A percentile compares a stretch with the other conserved stretches of the same genome.
Conservation (phyloP, 768 basidiomycete species). For the Phlebiopsis flavidoalba region DNA sequence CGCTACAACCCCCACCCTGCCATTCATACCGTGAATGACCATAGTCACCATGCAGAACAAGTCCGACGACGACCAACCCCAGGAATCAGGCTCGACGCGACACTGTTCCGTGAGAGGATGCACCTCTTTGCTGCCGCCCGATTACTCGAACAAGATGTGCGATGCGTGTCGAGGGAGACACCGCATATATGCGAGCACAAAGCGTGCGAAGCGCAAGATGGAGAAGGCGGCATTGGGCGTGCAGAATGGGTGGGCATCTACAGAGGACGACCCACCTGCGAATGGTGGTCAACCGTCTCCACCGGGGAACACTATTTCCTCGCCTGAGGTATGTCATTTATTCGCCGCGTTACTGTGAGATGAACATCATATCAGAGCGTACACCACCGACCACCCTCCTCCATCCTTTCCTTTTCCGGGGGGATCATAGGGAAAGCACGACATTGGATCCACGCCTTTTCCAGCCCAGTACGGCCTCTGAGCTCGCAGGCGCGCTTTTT, state of each 20-base stretch:
- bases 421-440: slow-evolving; percentile 16
- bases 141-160: slow-evolving; percentile 45
- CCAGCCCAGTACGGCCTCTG: slow-evolving; percentile 32
- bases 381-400: neutral
- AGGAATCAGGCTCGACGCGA: neutral
- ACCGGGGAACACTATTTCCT: neutral
- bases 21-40: neutral
- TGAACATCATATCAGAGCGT: neutral
- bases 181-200: slow-evolving; percentile 46
- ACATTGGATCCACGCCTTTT: slow-evolving; percentile 29
- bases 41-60: neutral
- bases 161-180: slow-evolving; percentile 45
- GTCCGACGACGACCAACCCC: neutral
- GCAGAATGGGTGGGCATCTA: slow-evolving; percentile 22
- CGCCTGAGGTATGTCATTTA: neutral
- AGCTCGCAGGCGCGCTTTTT: slow-evolving; percentile 45
- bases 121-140: slow-evolving; percentile 24
- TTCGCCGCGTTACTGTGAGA: neutral
- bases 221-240: slow-evolving; percentile 38
- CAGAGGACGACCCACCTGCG: slow-evolving; percentile 5
- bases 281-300: slow-evolving; percentile 5
- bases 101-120: slow-evolving; percentile 44
- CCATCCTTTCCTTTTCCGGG: slow-evolving; percentile 10
- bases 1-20: neutral
- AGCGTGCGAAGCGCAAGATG: slow-evolving; percentile 43